Conservation (phyloP, 169 alveolate species). For the Plasmodium knowlesi region DNA sequence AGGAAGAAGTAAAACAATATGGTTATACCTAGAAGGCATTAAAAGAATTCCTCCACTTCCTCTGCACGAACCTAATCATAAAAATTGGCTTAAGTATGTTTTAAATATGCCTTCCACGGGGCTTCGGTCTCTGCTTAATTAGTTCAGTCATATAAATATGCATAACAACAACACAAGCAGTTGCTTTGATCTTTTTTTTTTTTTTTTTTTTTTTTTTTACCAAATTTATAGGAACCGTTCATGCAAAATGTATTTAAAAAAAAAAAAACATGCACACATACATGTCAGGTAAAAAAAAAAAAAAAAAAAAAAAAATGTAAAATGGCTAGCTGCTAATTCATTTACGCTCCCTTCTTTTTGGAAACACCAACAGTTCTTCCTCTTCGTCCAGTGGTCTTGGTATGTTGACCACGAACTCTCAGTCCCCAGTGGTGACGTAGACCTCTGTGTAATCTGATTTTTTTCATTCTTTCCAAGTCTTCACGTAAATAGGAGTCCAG, state of each 20-base stretch:
- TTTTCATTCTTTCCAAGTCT: slow-evolving; percentile 98
- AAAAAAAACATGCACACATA: neutral
- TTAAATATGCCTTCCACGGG: neutral
- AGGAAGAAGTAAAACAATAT: neutral
- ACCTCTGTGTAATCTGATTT: slow-evolving; percentile 98
- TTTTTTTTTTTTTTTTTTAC: slow-evolving; percentile 5
- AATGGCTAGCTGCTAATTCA: slow-evolving; percentile 1
- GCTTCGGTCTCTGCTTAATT: neutral
- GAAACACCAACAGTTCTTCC: slow-evolving; percentile 98
- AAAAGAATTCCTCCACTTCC: neutral
- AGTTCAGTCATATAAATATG: neutral
- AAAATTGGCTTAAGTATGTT: neutral
- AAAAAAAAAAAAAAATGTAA: slow-evolving; percentile 15
- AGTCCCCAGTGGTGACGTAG: slow-evolving; percentile 98
- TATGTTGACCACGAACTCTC: slow-evolving; percentile 99
- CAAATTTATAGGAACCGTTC: neutral
- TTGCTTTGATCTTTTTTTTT: neutral
- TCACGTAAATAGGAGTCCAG: slow-evolving; percentile 98
- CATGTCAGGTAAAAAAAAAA: slow-evolving; percentile 6
- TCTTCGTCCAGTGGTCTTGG: slow-evolving; percentile 99
- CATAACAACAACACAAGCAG: neutral
- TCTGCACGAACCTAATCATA: neutral
- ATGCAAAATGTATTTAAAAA: neutral
- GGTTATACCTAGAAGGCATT: neutral
- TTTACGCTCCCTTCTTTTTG: slow-evolving; percentile 92